Conservation (phyloP, 768 basidiomycete genomes). For the Agaricus subrufescens region DNA sequence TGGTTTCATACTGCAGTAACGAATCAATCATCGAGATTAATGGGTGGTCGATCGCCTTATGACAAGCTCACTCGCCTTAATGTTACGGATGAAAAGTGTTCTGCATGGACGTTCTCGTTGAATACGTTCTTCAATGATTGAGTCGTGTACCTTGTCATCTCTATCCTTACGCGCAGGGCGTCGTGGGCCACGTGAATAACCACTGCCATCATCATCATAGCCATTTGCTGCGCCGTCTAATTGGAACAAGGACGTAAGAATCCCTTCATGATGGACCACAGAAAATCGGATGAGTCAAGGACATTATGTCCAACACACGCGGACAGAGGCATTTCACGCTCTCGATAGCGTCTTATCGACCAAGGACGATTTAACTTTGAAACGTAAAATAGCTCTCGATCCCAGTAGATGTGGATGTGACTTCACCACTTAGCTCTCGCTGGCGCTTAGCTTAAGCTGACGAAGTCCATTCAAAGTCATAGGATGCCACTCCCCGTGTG, state of each 20-base stretch:
- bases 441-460: constrained; percentile 45
- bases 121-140: constrained; percentile 91
- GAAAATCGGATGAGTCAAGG: constrained; percentile 38
- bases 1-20: constrained; percentile 74
- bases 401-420: constrained; percentile 1
- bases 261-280: constrained; percentile 28
- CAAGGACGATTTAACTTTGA: constrained; percentile 5
- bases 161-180: constrained; percentile 65
- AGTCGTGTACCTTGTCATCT: constrained; percentile 88
- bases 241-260: constrained; percentile 51
- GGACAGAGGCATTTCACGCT: constrained; percentile 27
- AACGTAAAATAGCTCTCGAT: constrained; percentile 13
- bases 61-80: constrained; percentile 70
- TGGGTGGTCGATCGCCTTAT: neutral
- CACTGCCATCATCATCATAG: constrained; percentile 48
- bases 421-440: constrained; percentile 33
- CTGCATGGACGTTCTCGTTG: constrained; percentile 93
- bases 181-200: constrained; percentile 30
- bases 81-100: constrained; percentile 95
- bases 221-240: constrained; percentile 60
- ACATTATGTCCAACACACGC: constrained; percentile 43
- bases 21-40: constrained; percentile 12
- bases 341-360: constrained; percentile 23
- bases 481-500: constrained; percentile 40
- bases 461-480: constrained; percentile 18